Evolutionary conservation across 129 eudicot species (phyloP), one percentile per base, ranked within the genome.

Genomic region (Lactuca sativa): DNA sequence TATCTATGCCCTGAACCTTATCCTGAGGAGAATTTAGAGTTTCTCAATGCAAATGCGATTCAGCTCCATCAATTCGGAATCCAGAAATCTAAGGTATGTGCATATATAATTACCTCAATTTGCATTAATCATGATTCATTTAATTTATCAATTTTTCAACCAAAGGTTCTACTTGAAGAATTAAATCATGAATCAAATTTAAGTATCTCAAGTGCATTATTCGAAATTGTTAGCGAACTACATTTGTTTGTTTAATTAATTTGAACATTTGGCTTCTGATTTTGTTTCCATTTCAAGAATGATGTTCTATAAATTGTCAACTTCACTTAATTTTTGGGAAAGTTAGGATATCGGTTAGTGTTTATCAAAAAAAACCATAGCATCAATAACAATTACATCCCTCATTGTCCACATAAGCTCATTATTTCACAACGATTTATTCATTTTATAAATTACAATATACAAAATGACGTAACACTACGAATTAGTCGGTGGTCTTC

Each of bases 1-100:
- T 86, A 81, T 68, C 54, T 86, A 53, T 86, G 89, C 63, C 80
- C 78, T 14, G 89, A 86, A 61, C 86, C 89, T 16, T 83, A 83
- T 74, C 89, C 89, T 15, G 75, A 74, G 62, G 80, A 61, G 31
- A 81, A 81, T 59, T 18, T 69, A 60, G 60, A 73, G 70, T 83
- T 83, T 62, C 69, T 86, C 55, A 78, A 73, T 3, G 72, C 66
- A 14, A 83, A 81, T 66, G 84, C 83, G 12, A 81, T 86, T 76
- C 80, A 62, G 12, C 84, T 83, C 25, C 70, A 74, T 47, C 88
- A 86, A 37, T 78, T 83, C 10, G 89, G 78, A 33, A 78, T 86
- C 6, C 84, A 81, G 33, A 81, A 79, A 31, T 80, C 80, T 5
- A 86, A 86, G 88, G 92, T 86, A 14, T 13, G 61, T 57, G 67